These are phyloP conservation scores for Moesziomyces globuligerus DNA, from an alignment of 1,284 basidiomycete species.

Conservation along the genomic window DNA sequence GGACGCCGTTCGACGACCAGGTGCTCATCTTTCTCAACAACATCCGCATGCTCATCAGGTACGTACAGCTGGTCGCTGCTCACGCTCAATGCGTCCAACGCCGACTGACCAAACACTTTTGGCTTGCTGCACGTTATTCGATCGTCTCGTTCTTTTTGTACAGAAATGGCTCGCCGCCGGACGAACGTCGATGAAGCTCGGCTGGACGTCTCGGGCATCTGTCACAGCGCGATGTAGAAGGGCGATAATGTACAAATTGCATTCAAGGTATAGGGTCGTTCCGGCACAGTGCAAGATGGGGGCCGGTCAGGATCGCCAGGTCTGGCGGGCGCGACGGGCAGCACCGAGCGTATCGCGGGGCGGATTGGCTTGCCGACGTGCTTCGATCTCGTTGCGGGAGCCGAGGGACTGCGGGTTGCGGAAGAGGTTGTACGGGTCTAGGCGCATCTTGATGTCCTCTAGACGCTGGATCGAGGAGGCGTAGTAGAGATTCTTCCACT, in stretches of 20 bases:
- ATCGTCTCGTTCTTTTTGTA: too few relatives aligned
- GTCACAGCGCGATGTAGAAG: too few relatives aligned
- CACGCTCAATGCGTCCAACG: too few relatives aligned
- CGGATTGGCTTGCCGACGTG: slow-evolving; percentile 8
- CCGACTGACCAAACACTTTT: too few relatives aligned
- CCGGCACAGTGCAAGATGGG: too few relatives aligned
- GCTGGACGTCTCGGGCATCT: too few relatives aligned
- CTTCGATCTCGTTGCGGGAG: slow-evolving; percentile 25
- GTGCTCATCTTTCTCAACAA: slow-evolving; percentile 64
- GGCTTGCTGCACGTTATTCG: too few relatives aligned
- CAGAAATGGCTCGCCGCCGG: slow-evolving; percentile 17
- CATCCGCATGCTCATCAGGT: slow-evolving; percentile 62
- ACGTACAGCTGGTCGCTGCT: slow-evolving; percentile 4
- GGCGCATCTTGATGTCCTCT: slow-evolving; percentile 44
- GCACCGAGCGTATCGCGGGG: neutral
- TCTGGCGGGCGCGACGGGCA: neutral
- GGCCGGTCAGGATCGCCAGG: neutral
- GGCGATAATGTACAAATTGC: neutral
- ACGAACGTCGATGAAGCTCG: slow-evolving; percentile 15
- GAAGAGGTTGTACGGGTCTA: slow-evolving; percentile 53
- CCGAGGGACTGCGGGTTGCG: slow-evolving; percentile 51
- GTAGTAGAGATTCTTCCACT: slow-evolving; percentile 56
- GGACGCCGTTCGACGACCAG: slow-evolving; percentile 60
- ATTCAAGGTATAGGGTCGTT: too few relatives aligned
- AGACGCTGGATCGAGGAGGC: slow-evolving; percentile 38